Evolutionary conservation across 805 yeast genomes (phyloP), one percentile per base, ranked within the genome.

Genomic region (Kurtzmaniella cleridarum): DNA sequence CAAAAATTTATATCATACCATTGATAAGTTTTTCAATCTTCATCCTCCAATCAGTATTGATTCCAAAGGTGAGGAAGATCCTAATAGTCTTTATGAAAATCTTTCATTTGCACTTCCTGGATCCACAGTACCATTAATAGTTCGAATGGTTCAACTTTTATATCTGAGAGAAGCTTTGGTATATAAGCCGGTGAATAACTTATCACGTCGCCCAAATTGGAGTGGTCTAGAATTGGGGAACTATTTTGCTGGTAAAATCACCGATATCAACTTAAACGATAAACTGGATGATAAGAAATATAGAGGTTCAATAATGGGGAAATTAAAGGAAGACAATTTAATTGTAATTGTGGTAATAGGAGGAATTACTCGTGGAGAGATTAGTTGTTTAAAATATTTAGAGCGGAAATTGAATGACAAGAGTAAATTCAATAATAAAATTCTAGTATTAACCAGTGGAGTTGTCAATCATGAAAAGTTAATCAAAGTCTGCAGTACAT

Each of bases 311-410:
- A 14, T 20, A 2, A 29, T 17, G 14, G 34, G 35, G 5, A 17
- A 14, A 15, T 13, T 2, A 17, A 11, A 4, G 16, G 32, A 30
- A 30, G 14, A 17, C 14, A 53, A 62, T 39, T 39, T 61, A 54
- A 39, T 60, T 42, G 52, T 87, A 43, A 48, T 86, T 37, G 75
- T 79, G 6, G 60, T 83, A 44, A 52, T 90, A 30, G 98, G 98
- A 11, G 98, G 98, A 0, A 64, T 90, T 6, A 87, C 97, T 0
- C 71, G 85, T 54, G 79, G 93, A 7, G 98, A 91, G 58, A 66
- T 90, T 13, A 77, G 91, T 3, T 79, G 89, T 3, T 60, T 91
- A 34, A 67, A 81, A 50, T 73, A 69, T 39, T 66, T 86, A n/a
- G 78, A 84, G 41, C 61, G 64, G 34, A 66, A 66, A 41, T 51